phyloP scores from a whole-genome alignment of 148 eudicot genomes.

The Cornus suecica region DNA sequence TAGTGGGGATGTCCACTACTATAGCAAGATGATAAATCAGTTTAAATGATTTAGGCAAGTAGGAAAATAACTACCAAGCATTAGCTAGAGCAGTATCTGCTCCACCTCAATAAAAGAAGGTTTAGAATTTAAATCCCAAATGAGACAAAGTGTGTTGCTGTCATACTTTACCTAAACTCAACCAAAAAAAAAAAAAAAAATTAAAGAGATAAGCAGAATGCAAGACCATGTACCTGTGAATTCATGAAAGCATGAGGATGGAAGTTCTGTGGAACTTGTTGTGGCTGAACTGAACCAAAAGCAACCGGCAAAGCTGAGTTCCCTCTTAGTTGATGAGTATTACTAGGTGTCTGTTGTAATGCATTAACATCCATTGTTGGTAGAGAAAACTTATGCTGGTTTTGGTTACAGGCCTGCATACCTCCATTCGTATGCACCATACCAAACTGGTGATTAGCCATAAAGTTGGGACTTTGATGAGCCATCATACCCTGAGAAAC shows the following conservation, averaged over 20 bases:
- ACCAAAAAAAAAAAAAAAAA: no score
- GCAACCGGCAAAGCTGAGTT: constrained; percentile 25
- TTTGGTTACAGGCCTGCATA: constrained; percentile 33
- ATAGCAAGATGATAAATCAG: no score
- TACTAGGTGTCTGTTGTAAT: constrained; percentile 21
- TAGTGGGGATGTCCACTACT: no score
- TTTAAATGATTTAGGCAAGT: neutral
- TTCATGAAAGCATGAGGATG: constrained; percentile 24
- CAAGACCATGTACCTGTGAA: constrained; percentile 40
- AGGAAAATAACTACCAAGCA: no score
- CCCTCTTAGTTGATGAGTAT: constrained; percentile 35
- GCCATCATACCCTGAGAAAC: constrained; percentile 38
- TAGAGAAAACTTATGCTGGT: constrained; percentile 19
- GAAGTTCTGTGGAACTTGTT: constrained; percentile 26
- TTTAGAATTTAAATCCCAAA: no score
- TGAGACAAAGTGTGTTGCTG: no score
- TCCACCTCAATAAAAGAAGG: no score
- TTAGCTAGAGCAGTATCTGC: no score
- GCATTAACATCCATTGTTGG: constrained; percentile 14
- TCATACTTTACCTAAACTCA: no score
- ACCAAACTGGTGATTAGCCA: constrained; percentile 39
- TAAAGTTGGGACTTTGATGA: constrained; percentile 39
- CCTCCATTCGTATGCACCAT: constrained; percentile 28
- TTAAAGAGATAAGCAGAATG: neutral
- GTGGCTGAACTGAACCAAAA: constrained; percentile 21